phyloP scores from a whole-genome alignment of 345 rosid species.

The Theobroma cacao region DNA sequence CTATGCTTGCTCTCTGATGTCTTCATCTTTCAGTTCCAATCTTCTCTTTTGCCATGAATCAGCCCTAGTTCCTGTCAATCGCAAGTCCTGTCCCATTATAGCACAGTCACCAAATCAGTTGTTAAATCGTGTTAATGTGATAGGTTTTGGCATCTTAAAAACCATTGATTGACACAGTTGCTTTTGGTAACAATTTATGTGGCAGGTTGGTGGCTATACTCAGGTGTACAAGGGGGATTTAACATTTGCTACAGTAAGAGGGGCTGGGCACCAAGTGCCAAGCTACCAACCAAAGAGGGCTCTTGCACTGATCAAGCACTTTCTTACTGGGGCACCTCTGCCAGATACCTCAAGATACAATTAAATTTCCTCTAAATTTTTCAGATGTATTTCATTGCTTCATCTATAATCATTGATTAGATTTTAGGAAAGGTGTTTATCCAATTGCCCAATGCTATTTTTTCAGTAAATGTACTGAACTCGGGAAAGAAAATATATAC shows the following conservation, averaged over 20 bases:
- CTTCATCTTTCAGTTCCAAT: background rate
- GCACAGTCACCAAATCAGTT: too few species aligned
- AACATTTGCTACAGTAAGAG: constrained; percentile 79
- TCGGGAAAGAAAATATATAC: background rate
- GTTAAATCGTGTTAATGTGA: too few species aligned
- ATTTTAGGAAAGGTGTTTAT: background rate
- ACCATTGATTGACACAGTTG: background rate
- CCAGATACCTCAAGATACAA: constrained; percentile 45
- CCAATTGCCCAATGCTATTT: background rate
- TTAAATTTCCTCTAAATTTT: constrained; percentile 11
- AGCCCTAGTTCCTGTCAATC: background rate
- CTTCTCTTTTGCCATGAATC: background rate
- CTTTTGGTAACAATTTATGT: background rate
- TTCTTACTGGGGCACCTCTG: constrained; percentile 60
- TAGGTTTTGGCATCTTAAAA: too few species aligned
- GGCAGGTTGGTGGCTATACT: constrained; percentile 77
- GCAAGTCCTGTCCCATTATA: too few species aligned
- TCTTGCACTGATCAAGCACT: constrained; percentile 67
- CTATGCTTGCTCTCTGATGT: background rate
- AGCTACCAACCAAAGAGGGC: constrained; percentile 80
- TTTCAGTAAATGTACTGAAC: too few species aligned
- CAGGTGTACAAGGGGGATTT: constrained; percentile 65
- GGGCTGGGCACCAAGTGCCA: constrained; percentile 91
- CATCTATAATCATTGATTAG: background rate
- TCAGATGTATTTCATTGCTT: background rate